These are phyloP conservation scores for Sporisorium iseilematis-ciliati DNA, from an alignment of 1,284 basidiomycete species.

Conservation along the genomic window DNA sequence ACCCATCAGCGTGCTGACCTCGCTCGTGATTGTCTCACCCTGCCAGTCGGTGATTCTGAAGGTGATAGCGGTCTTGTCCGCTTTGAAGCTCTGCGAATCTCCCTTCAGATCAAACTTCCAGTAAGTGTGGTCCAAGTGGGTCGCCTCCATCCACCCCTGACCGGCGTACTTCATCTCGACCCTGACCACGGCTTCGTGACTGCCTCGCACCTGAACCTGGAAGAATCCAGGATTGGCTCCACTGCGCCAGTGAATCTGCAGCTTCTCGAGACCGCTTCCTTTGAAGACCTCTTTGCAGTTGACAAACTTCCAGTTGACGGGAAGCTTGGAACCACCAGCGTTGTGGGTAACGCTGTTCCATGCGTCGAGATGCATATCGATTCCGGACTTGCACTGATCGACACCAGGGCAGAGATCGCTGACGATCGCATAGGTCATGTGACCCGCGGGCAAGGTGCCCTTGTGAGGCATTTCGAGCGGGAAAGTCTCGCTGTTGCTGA, in stretches of 20 bases:
- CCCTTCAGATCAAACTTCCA: conserved; percentile 27
- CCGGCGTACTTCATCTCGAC: conserved; percentile 29
- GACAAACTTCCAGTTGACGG: conserved; percentile 45
- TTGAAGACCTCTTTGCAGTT: conserved; percentile 39
- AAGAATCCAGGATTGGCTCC: conserved; percentile 39
- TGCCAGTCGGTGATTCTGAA: conserved; percentile 51
- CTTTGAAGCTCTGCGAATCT: neutral
- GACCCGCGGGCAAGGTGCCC: conserved; percentile 22
- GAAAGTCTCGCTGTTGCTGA: conserved; percentile 33
- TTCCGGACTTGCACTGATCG: conserved; percentile 43
- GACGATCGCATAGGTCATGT: conserved; percentile 42
- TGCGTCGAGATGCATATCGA: conserved; percentile 51
- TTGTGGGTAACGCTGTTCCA: conserved; percentile 41
- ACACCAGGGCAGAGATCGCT: conserved; percentile 45
- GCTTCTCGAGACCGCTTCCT: conserved; percentile 15
- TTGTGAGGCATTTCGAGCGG: conserved; percentile 19
- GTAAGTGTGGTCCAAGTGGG: conserved; percentile 23
- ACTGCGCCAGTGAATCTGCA: conserved; percentile 41
- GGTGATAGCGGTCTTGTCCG: conserved; percentile 3
- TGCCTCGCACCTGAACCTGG: conserved; percentile 39
- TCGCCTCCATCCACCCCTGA: conserved; percentile 16
- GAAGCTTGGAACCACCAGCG: conserved; percentile 29
- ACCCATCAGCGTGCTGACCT: conserved; percentile 22
- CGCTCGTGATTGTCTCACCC: conserved; percentile 42
- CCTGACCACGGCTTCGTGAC: conserved; percentile 35